Evolutionary conservation across 345 rosid genomes (phyloP).

Genomic region (Noccaea caerulescens): DNA sequence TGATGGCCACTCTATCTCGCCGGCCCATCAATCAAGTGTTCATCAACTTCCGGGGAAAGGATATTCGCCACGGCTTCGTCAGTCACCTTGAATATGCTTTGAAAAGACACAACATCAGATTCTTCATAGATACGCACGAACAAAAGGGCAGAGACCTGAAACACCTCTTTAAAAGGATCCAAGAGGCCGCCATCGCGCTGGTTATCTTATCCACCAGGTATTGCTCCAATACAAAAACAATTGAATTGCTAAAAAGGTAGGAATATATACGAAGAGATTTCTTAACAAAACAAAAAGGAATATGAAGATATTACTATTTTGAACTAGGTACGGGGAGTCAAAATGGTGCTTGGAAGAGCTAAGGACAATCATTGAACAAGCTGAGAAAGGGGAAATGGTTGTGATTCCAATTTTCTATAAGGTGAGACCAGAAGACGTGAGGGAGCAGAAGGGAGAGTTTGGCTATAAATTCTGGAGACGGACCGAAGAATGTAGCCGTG

Average conservation of each 20-base stretch:
- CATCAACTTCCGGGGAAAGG: constrained; percentile 23
- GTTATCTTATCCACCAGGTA: constrained; percentile 18
- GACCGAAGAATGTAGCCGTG: neutral
- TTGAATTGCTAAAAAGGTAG: too few species aligned
- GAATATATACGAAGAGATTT: too few species aligned
- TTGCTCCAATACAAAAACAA: neutral
- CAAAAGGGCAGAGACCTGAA: neutral
- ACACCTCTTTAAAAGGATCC: constrained; percentile 1
- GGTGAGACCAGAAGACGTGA: neutral
- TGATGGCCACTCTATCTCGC: neutral
- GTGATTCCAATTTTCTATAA: constrained; percentile 14
- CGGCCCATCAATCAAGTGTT: neutral
- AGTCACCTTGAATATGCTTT: constrained; percentile 8
- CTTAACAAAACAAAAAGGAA: too few species aligned
- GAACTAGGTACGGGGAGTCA: neutral
- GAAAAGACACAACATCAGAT: neutral
- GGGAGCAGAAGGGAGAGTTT: neutral
- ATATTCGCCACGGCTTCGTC: neutral
- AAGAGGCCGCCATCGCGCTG: neutral
- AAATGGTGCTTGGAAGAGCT: neutral
- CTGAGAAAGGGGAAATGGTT: neutral
- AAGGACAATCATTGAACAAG: neutral
- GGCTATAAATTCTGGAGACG: neutral
- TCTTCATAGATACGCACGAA: neutral
- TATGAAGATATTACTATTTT: neutral